phyloP scores from a whole-genome alignment of 768 basidiomycete genomes.

The Trametes coccinea region DNA sequence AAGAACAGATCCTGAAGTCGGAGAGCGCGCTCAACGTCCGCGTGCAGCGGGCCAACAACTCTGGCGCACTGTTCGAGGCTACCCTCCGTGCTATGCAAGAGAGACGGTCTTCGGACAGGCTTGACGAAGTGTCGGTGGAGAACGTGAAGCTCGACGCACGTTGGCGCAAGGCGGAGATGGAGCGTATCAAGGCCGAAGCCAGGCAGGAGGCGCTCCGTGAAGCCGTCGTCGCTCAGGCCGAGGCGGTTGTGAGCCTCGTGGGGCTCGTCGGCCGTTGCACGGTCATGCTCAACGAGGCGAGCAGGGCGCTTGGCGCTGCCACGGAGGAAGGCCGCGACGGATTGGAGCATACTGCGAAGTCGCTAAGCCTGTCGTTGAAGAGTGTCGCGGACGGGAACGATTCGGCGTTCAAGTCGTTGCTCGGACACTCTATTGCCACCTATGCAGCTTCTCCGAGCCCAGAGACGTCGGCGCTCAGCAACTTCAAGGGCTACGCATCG shows the following conservation, averaged over 20 bases:
- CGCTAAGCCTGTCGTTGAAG: constrained; percentile 52
- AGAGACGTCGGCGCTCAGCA: constrained; percentile 39
- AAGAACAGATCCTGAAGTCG: constrained; percentile 64
- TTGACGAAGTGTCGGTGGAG: constrained; percentile 70
- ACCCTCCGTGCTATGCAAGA: constrained; percentile 83
- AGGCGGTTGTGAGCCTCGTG: constrained; percentile 66
- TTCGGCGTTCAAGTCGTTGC: constrained; percentile 60
- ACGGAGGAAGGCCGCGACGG: constrained; percentile 41
- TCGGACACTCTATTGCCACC: constrained; percentile 66
- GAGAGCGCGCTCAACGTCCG: constrained; percentile 59
- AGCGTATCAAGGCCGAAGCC: constrained; percentile 62
- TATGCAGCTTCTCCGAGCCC: constrained; percentile 46
- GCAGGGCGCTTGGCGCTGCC: constrained; percentile 43
- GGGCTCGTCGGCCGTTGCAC: constrained; percentile 83
- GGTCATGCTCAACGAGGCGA: constrained; percentile 63
- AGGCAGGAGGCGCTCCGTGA: constrained; percentile 64
- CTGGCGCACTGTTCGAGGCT: constrained; percentile 80
- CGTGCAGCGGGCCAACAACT: constrained; percentile 70
- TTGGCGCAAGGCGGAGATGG: constrained; percentile 69
- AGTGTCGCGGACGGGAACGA: constrained; percentile 68
- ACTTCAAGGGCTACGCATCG: constrained; percentile 52
- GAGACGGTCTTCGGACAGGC: constrained; percentile 65
- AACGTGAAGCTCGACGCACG: constrained; percentile 71
- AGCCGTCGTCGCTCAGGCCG: constrained; percentile 64
- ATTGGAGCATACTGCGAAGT: constrained; percentile 41